Conservation (phyloP, 148 eudicot species). For the Vaccinium myrtillus region DNA sequence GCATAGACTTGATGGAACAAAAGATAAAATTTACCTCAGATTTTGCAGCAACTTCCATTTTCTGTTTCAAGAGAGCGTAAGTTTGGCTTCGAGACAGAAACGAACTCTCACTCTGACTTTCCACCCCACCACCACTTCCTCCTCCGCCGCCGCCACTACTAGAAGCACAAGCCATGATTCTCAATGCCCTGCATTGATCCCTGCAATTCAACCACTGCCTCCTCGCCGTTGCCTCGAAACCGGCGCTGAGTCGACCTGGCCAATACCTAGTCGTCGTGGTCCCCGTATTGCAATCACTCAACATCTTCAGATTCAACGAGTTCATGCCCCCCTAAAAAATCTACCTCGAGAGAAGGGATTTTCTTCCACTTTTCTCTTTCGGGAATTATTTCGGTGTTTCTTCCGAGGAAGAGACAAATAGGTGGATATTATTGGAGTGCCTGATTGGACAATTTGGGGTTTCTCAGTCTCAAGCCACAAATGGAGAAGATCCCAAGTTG, state of each 20-base stretch:
- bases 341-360: not conserved
- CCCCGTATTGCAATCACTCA: constrained; percentile 42
- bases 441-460: not conserved
- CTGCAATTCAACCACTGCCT: constrained; percentile 24
- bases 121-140: constrained; percentile 23
- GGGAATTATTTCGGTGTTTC: not conserved
- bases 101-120: constrained; percentile 35
- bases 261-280: constrained; percentile 19
- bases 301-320: constrained; percentile 49
- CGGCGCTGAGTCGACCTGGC: constrained; percentile 24
- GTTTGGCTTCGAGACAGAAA: constrained; percentile 58
- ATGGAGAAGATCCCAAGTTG: not conserved
- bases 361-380: constrained; percentile 9
- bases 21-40: constrained; percentile 53
- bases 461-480: not conserved
- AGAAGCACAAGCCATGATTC: constrained; percentile 59
- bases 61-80: constrained; percentile 84
- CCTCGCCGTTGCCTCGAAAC: constrained; percentile 26
- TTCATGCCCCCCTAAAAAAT: constrained; percentile 38
- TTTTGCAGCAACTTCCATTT: constrained; percentile 93
- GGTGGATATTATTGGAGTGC: not conserved
- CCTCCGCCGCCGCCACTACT: constrained; percentile 30
- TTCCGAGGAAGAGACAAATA: not conserved
- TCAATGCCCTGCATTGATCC: constrained; percentile 25
- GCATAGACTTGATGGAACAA: too few relatives aligned